phyloP scores from a whole-genome alignment of 108 stramenopile genomes.

The Fistulifera solaris region DNA sequence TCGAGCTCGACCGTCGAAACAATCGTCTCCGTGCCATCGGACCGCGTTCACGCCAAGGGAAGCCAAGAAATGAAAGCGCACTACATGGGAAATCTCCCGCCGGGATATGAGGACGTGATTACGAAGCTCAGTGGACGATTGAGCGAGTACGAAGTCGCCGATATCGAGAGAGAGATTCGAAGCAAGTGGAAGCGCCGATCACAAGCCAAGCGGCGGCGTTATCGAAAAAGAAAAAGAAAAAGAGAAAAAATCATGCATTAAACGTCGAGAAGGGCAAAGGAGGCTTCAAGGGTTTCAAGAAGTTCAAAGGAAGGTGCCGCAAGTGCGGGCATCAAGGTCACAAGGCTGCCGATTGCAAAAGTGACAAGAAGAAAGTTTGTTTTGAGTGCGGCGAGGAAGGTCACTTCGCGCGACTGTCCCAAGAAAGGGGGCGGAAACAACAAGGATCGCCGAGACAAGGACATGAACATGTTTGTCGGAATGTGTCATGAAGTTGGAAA shows the following conservation, averaged over 20 bases:
- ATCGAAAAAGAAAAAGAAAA: no score
- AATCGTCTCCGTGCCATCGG: not conserved
- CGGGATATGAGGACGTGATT: not conserved
- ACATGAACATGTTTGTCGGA: not conserved
- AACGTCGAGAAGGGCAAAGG: not conserved
- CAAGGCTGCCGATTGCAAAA: not conserved
- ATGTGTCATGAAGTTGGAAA: not conserved
- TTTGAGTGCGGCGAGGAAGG: slow-evolving; percentile 1
- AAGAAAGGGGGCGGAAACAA: not conserved
- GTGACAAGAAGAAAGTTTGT: slow-evolving; percentile 4
- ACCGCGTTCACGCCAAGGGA: not conserved
- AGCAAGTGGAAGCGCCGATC: not conserved
- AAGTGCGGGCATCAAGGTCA: slow-evolving; percentile 1
- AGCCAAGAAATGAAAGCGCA: not conserved
- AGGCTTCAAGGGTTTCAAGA: not conserved
- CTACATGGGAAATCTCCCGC: not conserved
- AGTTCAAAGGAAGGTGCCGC: no score
- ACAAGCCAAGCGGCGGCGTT: not conserved
- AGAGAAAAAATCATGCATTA: not conserved
- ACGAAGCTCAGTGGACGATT: not conserved
- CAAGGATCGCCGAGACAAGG: slow-evolving; percentile 3
- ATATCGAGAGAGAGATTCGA: not conserved
- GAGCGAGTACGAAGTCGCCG: no score
- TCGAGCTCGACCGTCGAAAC: not conserved
- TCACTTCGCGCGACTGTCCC: slow-evolving; percentile 1